Percentiles rank a stretch among this genome's conserved stretches.
Evolutionary conservation across 768 basidiomycete genomes (phyloP).

Genomic region (Lactarius deliciosus): DNA sequence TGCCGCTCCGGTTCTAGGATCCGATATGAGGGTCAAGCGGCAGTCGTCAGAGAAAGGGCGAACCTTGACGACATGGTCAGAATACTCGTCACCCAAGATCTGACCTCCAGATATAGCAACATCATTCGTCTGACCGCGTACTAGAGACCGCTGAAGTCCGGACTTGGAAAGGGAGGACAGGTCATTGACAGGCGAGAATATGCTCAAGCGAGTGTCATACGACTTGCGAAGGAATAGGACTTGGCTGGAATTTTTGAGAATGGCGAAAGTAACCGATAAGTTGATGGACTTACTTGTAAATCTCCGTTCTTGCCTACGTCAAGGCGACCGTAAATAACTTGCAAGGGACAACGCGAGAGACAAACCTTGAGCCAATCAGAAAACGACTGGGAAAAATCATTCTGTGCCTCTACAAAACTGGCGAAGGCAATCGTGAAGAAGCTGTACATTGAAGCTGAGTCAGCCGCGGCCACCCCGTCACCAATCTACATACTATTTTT

Average conservation of each 20-base stretch:
- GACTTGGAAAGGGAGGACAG: slow-evolving; percentile 78
- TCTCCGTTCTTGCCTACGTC: slow-evolving; percentile 72
- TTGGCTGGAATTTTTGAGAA: slow-evolving; percentile 53
- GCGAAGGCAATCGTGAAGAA: slow-evolving; percentile 96
- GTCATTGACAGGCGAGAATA: slow-evolving; percentile 92
- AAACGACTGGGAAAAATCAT: slow-evolving; percentile 66
- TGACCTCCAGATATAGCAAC: slow-evolving; percentile 77
- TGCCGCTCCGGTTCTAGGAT: slow-evolving; percentile 80
- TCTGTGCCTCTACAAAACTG: slow-evolving; percentile 71
- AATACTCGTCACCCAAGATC: slow-evolving; percentile 93
- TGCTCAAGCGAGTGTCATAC: slow-evolving; percentile 74
- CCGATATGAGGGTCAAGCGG: background rate
- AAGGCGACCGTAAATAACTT: background rate
- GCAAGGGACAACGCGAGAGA: slow-evolving; percentile 3
- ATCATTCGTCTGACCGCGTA: slow-evolving; percentile 71
- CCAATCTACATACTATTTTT: slow-evolving; percentile 73
- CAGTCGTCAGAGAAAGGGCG: slow-evolving; percentile 20
- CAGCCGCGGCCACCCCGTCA: slow-evolving; percentile 2
- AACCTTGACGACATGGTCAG: slow-evolving; percentile 89
- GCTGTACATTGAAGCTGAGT: slow-evolving; percentile 40
- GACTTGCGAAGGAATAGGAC: slow-evolving; percentile 82
- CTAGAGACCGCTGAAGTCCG: slow-evolving; percentile 54
- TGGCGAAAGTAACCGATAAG: background rate
- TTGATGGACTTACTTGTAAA: slow-evolving; percentile 75
- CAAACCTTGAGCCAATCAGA: slow-evolving; percentile 82